Conservation (phyloP, 2,329 filamentous ascomycete genomes). For the Myrmaecium sp. region DNA sequence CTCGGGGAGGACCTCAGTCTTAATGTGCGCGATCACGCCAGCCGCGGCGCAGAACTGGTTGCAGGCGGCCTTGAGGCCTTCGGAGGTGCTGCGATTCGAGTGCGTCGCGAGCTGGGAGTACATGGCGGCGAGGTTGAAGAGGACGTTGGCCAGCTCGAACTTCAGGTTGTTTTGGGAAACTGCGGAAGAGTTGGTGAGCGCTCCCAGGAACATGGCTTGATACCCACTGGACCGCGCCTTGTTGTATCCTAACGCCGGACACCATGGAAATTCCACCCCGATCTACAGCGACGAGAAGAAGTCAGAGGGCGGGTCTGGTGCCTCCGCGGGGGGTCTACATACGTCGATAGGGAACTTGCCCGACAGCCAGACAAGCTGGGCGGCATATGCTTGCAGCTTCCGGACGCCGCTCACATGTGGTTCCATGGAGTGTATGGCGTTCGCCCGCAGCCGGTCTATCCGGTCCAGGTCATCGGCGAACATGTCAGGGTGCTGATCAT, state of each 20-base stretch:
- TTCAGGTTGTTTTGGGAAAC: constrained; percentile 48
- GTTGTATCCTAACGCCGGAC: constrained; percentile 82
- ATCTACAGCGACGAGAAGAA: constrained; percentile 36
- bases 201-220: constrained; percentile 1
- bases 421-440: constrained; percentile 80
- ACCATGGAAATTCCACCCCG: constrained; percentile 92
- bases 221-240: constrained; percentile 44
- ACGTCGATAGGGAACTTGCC: constrained; percentile 95
- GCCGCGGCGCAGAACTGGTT: constrained; percentile 82
- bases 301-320: neutral
- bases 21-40: constrained; percentile 65
- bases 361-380: constrained; percentile 80
- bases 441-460: constrained; percentile 66
- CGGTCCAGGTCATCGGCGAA: constrained; percentile 77
- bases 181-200: constrained; percentile 9
- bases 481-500: constrained; percentile 97
- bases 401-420: constrained; percentile 72
- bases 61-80: constrained; percentile 74
- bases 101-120: constrained; percentile 84
- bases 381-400: constrained; percentile 82
- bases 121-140: constrained; percentile 84
- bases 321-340: constrained; percentile 12
- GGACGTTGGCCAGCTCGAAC: constrained; percentile 78
- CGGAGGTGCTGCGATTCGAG: constrained; percentile 58
- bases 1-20: constrained; percentile 61